A percentile compares a stretch with the other conserved stretches of the same genome.
phyloP scores from a whole-genome alignment of 192 early-diverging fungal species.

The Backusella tarrabulga region DNA sequence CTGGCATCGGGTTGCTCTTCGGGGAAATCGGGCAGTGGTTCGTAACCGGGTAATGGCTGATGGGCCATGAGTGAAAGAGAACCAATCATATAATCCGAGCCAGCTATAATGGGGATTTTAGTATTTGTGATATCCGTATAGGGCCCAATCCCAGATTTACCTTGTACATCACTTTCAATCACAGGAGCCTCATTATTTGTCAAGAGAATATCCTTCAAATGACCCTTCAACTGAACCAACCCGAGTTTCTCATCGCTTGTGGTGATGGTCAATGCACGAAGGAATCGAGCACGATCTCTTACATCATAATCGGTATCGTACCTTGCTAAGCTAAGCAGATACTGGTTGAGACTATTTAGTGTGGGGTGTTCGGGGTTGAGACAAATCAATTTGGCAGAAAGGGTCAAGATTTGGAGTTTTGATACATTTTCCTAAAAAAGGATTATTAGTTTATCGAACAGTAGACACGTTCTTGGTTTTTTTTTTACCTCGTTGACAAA shows the following conservation, averaged over 20 bases:
- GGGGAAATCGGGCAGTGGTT: conserved; percentile 81
- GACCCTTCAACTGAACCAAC: conserved; percentile 39
- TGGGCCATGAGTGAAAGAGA: conserved; percentile 65
- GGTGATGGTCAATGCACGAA: conserved; percentile 44
- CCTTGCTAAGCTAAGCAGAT: conserved; percentile 84
- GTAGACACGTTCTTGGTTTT: not conserved
- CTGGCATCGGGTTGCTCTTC: conserved; percentile 50
- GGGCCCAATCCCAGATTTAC: conserved; percentile 15
- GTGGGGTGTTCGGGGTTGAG: conserved; percentile 44
- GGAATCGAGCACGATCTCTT: conserved; percentile 82
- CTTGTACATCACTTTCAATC: conserved; percentile 47
- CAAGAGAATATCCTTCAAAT: conserved; percentile 60
- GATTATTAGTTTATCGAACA: not conserved
- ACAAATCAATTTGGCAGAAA: conserved; percentile 71
- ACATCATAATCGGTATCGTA: conserved; percentile 90
- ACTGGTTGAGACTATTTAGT: conserved; percentile 56
- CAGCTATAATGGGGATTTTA: not conserved
- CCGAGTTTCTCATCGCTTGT: conserved; percentile 11
- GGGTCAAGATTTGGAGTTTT: conserved; percentile 81
- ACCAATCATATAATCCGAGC: conserved; percentile 55
- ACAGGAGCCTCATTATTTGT: conserved; percentile 51
- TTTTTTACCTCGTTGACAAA: conserved; percentile 48
- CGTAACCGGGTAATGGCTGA: conserved; percentile 64
- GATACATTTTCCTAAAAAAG: conserved; percentile 55
- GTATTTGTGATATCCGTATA: too few species aligned